phyloP scores from a whole-genome alignment of 2,329 filamentous ascomycete species.

The Phyllosticta paracitricarpa region DNA sequence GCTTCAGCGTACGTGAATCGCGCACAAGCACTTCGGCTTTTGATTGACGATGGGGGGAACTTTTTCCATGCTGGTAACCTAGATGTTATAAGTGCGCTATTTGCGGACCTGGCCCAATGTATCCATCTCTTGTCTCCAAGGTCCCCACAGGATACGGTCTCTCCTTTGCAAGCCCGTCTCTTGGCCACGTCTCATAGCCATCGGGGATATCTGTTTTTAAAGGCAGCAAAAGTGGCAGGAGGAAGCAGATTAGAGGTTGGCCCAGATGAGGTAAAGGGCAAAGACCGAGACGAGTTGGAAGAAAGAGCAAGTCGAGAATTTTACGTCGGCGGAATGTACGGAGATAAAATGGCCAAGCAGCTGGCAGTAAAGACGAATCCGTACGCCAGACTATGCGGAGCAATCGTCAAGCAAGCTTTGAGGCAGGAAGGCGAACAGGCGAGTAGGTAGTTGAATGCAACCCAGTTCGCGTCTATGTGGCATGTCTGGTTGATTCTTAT shows the following conservation, averaged over 20 bases:
- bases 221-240: constrained; percentile 23
- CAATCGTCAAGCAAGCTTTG: constrained; percentile 51
- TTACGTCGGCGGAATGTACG: constrained; percentile 44
- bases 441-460: constrained; percentile 7
- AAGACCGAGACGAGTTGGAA: constrained; percentile 35
- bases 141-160: constrained; percentile 33
- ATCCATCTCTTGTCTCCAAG: constrained; percentile 6
- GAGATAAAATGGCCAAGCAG: constrained; percentile 46
- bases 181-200: constrained; percentile 64
- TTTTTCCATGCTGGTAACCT: constrained; percentile 16
- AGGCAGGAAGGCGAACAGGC: constrained; percentile 36
- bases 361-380: constrained; percentile 52
- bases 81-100: constrained; percentile 29
- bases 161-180: constrained; percentile 54
- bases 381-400: constrained; percentile 53
- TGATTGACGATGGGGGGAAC: constrained; percentile 47
- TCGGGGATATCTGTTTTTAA: constrained; percentile 40
- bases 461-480: background rate
- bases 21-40: constrained; percentile 54
- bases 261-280: constrained; percentile 23
- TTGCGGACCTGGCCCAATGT: constrained; percentile 43
- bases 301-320: constrained; percentile 48
- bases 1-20: constrained; percentile 67
- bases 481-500: background rate
- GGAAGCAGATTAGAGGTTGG: constrained; percentile 7